A percentile compares a stretch with the other conserved stretches of the same genome.
Conservation (phyloP, 164 flowering plant species). For the Aristolochia californica region DNA sequence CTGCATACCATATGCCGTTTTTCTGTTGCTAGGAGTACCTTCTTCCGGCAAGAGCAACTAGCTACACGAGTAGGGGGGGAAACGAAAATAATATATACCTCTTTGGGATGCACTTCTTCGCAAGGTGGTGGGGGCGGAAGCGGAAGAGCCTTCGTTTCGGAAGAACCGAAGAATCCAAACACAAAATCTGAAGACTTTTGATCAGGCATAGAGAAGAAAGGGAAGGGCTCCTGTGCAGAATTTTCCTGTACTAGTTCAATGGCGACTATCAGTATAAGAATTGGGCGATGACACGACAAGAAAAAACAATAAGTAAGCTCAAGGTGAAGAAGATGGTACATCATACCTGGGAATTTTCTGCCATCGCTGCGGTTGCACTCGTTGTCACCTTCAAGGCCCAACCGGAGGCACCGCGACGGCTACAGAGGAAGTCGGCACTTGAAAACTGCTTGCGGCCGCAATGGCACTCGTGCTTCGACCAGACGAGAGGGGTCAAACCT, state of each 20-base stretch:
- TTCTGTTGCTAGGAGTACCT: too few species aligned
- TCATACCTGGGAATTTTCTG: slow-evolving; percentile 10
- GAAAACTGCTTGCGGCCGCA: too few species aligned
- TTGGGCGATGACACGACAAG: neutral
- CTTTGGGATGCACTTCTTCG: slow-evolving; percentile 51
- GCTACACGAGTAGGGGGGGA: neutral
- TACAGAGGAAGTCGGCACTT: too few species aligned
- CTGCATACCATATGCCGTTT: neutral
- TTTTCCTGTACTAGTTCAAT: neutral
- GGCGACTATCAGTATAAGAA: neutral
- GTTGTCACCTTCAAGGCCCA: too few species aligned
- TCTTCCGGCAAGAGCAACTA: neutral
- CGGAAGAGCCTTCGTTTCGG: slow-evolving; percentile 16
- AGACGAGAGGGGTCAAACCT: too few species aligned
- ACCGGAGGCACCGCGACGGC: too few species aligned
- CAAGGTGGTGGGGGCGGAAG: slow-evolving; percentile 68
- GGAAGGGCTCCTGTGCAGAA: slow-evolving; percentile 1
- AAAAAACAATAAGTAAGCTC: neutral
- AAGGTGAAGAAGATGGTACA: neutral
- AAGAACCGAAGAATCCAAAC: slow-evolving; percentile 35
- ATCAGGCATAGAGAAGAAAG: slow-evolving; percentile 6
- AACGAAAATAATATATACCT: slow-evolving; percentile 25
- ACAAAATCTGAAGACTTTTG: slow-evolving; percentile 8
- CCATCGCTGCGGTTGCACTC: slow-evolving; percentile 8
- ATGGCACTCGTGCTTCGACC: too few species aligned